Evolutionary conservation across 2,329 filamentous ascomycete species (phyloP), one percentile per base, ranked within the genome.

Genomic region (Colletotrichum simmondsii): DNA sequence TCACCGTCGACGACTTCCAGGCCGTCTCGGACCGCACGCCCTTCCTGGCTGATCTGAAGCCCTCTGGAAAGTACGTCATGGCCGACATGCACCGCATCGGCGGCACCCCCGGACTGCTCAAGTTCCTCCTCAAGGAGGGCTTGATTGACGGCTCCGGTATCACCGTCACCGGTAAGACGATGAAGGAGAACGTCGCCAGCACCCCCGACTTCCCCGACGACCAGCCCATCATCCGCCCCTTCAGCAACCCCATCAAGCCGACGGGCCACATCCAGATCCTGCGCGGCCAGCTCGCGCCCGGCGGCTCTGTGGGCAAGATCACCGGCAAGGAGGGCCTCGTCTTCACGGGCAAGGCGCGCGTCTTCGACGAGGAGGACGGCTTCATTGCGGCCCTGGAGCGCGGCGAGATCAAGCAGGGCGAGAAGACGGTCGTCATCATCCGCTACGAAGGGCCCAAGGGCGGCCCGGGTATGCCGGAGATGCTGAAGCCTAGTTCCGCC

Each of bases 361-460:
- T 95, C 75, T 98, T 95, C 81, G 89, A 98, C 83, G 94, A 95
- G 76, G 95, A 98, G 83, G 88, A 92, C 77, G 89, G 92, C 78
- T 93, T 98, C 77, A 94, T 97, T 80, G 85, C 88, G 32, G 94
- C 95, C 0, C 88, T 98, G 16, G 93, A 93, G 83, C 86, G 88
- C 57, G 94, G 94, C 67, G 87, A 92, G 77, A 94, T 98, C 78
- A 94, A 95, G 76, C 92, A 93, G 81, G 93, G 92, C 75, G 94
- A 97, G 83, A 97, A 97, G 83, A 92, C 96, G 1, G 95, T 98
- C 35, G 90, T 97, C 65, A 92, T 98, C 68, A 96, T 98, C 78
- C 93, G 95, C 64, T 98, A 98, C 81, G 95, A 98, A 81, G 95
- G 95, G 0, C 95, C 95, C 74, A 97, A 96, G 85, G 95, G 95